phyloP scores from a whole-genome alignment of 2,329 filamentous ascomycete species.

The Gliomastix tumulicola region DNA sequence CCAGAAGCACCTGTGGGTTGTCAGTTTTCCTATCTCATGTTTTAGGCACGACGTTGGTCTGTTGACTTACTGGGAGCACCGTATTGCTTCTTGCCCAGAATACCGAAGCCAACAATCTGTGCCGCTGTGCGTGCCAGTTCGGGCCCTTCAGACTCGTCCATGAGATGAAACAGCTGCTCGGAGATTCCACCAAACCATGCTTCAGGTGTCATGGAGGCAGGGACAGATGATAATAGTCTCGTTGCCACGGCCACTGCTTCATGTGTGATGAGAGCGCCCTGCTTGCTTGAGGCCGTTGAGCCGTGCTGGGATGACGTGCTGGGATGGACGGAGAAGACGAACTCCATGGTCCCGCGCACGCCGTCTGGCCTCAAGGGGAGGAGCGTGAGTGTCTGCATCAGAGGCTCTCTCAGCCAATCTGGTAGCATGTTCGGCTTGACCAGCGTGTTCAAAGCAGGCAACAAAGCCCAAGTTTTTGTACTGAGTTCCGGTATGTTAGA shows the following conservation, averaged over 20 bases:
- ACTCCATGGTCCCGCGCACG: constrained; percentile 62
- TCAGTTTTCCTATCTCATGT: background rate
- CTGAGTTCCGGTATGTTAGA: constrained; percentile 3
- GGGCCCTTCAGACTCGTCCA: constrained; percentile 44
- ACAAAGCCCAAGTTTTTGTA: constrained; percentile 24
- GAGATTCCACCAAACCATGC: constrained; percentile 55
- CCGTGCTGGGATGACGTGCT: constrained; percentile 40
- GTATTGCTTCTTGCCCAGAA: constrained; percentile 55
- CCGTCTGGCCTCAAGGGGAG: constrained; percentile 57
- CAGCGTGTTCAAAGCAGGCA: constrained; percentile 55
- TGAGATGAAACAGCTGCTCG: constrained; percentile 51
- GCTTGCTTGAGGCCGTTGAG: no score
- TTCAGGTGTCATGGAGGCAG: constrained; percentile 43
- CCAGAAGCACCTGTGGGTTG: constrained; percentile 40
- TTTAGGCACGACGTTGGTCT: background rate
- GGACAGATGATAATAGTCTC: constrained; percentile 53
- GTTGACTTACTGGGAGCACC: constrained; percentile 52
- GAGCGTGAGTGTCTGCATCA: constrained; percentile 51
- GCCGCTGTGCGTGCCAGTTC: constrained; percentile 27
- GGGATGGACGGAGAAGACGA: constrained; percentile 63
- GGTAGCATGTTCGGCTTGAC: constrained; percentile 55
- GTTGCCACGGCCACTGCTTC: constrained; percentile 61
- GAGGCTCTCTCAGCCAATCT: constrained; percentile 48
- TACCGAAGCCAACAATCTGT: constrained; percentile 44
- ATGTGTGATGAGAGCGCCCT: constrained; percentile 58